phyloP scores from a whole-genome alignment of 352 stramenopile genomes.

The Plasmopara muralis region DNA sequence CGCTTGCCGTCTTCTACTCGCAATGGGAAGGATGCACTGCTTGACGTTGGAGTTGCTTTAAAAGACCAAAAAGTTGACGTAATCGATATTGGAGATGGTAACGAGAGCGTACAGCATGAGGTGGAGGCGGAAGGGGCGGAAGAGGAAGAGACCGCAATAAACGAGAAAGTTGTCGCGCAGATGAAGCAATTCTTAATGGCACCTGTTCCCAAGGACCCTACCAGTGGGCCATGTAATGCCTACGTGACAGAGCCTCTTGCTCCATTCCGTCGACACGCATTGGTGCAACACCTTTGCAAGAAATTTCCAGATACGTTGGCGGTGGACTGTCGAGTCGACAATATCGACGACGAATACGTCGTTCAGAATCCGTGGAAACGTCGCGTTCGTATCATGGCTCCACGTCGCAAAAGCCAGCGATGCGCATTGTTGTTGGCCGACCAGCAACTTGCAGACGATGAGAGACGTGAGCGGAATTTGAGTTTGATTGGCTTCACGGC shows the following conservation, averaged over 20 bases:
- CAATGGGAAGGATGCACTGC: neutral
- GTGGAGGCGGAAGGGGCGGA: neutral
- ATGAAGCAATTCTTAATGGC: conserved; percentile 41
- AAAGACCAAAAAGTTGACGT: neutral
- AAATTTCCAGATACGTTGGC: conserved; percentile 33
- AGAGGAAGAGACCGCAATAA: conserved; percentile 1
- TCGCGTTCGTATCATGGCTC: conserved; percentile 43
- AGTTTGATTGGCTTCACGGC: conserved; percentile 59
- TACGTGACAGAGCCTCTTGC: conserved; percentile 56
- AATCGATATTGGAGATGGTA: no score
- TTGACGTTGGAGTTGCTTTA: neutral
- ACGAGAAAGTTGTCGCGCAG: conserved; percentile 15
- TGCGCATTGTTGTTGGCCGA: conserved; percentile 29
- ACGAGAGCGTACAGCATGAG: neutral
- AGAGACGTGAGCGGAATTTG: conserved; percentile 41
- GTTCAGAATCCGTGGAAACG: conserved; percentile 51
- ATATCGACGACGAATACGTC: conserved; percentile 34
- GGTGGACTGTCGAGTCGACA: conserved; percentile 68
- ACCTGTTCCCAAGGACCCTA: conserved; percentile 19
- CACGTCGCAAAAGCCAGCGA: conserved; percentile 19
- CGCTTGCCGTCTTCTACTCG: neutral
- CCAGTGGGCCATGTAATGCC: conserved; percentile 19
- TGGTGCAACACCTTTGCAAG: conserved; percentile 45
- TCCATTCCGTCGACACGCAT: conserved; percentile 52
- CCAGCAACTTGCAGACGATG: conserved; percentile 24